phyloP scores from a whole-genome alignment of 2,329 filamentous ascomycete genomes.

The Teratosphaeria viscida region DNA sequence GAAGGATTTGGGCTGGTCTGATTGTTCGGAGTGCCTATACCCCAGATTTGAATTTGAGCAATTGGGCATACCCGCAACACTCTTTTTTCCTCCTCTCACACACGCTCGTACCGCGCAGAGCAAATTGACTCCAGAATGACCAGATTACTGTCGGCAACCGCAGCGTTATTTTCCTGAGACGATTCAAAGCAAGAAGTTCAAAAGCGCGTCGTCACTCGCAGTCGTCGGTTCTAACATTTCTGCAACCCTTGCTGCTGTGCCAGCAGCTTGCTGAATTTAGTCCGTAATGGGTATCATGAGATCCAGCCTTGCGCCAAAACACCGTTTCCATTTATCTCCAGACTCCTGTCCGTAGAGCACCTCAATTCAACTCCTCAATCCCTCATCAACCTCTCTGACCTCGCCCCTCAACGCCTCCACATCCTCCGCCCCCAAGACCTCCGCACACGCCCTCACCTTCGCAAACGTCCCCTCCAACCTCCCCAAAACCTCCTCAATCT shows the following conservation, averaged over 20 bases:
- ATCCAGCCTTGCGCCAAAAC: no score
- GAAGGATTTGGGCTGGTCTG: background rate
- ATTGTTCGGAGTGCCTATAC: background rate
- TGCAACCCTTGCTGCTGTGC: background rate
- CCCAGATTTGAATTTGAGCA: background rate
- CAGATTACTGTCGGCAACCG: no score
- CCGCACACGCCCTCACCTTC: conserved; percentile 44
- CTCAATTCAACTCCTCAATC: background rate
- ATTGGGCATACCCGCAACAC: background rate
- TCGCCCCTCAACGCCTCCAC: conserved; percentile 20
- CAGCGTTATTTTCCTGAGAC: no score
- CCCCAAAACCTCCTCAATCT: conserved; percentile 46
- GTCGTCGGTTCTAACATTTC: background rate
- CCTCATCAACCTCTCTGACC: conserved; percentile 20
- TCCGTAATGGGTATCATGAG: no score
- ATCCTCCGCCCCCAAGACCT: conserved; percentile 26
- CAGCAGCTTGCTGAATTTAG: no score
- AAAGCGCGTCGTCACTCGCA: no score
- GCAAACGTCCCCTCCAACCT: conserved; percentile 46
- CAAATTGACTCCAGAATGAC: no score
- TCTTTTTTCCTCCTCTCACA: no score
- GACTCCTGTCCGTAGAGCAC: no score
- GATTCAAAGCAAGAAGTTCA: no score
- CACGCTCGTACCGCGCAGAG: no score
- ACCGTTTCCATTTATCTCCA: no score